Conservation (phyloP, 192 early-diverging fungal genomes). For the Chytriomyces confervae region DNA sequence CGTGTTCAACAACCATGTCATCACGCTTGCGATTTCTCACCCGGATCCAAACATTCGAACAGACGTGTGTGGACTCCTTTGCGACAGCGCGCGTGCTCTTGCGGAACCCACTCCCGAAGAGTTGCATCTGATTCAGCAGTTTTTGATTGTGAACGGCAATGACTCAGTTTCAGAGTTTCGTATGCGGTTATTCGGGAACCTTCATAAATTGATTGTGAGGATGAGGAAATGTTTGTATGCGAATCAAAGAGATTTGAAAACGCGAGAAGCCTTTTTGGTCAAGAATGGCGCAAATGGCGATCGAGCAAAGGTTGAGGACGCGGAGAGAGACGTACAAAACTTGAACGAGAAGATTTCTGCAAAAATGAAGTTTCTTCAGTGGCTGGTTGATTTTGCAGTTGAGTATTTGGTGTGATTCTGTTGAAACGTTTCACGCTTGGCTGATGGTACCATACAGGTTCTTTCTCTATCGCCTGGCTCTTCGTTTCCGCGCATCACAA, state of each 20-base stretch:
- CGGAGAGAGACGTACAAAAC: conserved; percentile 21
- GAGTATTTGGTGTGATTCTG: neutral
- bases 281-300: neutral
- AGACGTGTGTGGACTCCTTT: conserved; percentile 80
- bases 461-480: conserved; percentile 75
- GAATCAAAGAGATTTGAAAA: conserved; percentile 42
- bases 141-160: conserved; percentile 73
- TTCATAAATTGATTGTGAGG: conserved; percentile 45
- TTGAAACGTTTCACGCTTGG: neutral
- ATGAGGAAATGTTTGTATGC: conserved; percentile 48
- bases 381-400: conserved; percentile 64
- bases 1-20: conserved; percentile 11
- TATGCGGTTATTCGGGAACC: conserved; percentile 62
- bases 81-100: conserved; percentile 75
- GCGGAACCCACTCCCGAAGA: conserved; percentile 67
- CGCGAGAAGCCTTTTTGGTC: conserved; percentile 35
- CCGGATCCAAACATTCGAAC: conserved; percentile 73
- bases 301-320: neutral
- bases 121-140: conserved; percentile 66
- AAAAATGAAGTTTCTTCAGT: conserved; percentile 61
- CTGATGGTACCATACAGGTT: conserved; percentile 9
- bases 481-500: conserved; percentile 72
- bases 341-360: conserved; percentile 49
- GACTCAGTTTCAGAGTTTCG: conserved; percentile 82
- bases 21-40: conserved; percentile 73